Percentiles rank a stretch among this genome's conserved stretches.
These are phyloP conservation scores for Tulasnella sp. DNA, from an alignment of 768 basidiomycete genomes.

Conservation along the genomic window DNA sequence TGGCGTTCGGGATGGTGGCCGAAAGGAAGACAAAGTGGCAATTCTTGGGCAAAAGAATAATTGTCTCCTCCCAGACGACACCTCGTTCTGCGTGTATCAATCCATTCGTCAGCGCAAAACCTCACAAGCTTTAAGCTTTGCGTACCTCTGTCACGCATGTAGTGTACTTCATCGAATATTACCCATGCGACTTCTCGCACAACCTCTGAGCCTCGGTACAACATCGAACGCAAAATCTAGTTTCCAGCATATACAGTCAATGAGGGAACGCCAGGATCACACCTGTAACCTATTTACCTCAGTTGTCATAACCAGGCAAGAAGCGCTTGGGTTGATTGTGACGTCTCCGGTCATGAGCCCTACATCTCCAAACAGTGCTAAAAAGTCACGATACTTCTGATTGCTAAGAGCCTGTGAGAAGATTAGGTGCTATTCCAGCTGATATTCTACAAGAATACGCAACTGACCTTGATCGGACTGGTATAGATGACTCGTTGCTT, in stretches of 20 bases:
- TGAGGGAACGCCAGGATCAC: neutral
- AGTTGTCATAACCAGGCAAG: constrained; percentile 98
- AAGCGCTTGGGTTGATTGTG: constrained; percentile 94
- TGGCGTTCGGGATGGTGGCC: constrained; percentile 97
- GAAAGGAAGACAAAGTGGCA: constrained; percentile 98
- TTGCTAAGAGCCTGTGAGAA: constrained; percentile 75
- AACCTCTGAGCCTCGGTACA: constrained; percentile 96
- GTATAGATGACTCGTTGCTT: constrained; percentile 98
- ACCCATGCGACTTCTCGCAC: constrained; percentile 99
- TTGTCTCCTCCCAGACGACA: constrained; percentile 99
- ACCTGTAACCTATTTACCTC: constrained; percentile 51
- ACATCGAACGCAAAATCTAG: constrained; percentile 96
- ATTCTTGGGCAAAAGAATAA: constrained; percentile 90
- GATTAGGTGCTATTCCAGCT: neutral
- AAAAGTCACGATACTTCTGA: constrained; percentile 98
- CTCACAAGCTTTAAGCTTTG: neutral
- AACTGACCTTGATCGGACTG: constrained; percentile 93
- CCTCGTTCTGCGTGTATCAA: constrained; percentile 59
- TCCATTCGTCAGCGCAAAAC: neutral
- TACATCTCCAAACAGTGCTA: constrained; percentile 94
- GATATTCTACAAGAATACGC: constrained; percentile 15
- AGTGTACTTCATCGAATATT: constrained; percentile 98
- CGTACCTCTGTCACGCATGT: constrained; percentile 88
- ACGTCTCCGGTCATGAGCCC: constrained; percentile 99
- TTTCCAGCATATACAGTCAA: constrained; percentile 1